phyloP scores from a whole-genome alignment of 257 asterid genomes.

The Apocynum venetum region DNA sequence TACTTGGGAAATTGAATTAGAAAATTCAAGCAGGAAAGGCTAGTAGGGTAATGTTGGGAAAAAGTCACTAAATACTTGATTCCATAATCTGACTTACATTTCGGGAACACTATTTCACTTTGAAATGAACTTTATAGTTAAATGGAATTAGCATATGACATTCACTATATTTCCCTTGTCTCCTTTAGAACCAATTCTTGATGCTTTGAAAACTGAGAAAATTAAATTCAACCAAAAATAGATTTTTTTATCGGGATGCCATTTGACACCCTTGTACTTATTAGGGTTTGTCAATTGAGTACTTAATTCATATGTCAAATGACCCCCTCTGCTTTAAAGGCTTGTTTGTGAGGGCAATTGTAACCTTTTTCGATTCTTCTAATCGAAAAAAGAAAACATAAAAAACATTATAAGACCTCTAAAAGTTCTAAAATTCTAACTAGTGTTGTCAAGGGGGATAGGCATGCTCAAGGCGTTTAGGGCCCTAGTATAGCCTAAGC shows the following conservation, averaged over 20 bases:
- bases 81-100: not conserved
- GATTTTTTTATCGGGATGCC: not conserved
- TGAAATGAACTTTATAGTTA: not conserved
- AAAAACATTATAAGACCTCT: not conserved
- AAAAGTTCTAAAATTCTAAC: not conserved
- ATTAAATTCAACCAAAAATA: not conserved
- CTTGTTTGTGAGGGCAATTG: not conserved
- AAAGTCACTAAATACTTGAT: no score
- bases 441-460: no score
- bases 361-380: no score
- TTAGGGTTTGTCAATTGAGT: not conserved
- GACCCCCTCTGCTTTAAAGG: not conserved
- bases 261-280: not conserved
- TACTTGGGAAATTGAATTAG: not conserved
- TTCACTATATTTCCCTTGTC: not conserved
- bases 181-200: not conserved
- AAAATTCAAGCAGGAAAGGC: not conserved
- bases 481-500: no score
- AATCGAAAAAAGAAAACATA: no score
- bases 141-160: not conserved
- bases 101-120: not conserved
- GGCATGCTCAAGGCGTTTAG: no score
- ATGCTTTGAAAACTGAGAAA: not conserved
- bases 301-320: no score
- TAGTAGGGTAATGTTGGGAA: not conserved